Evolutionary conservation across 129 eudicot genomes (phyloP), one percentile per base, ranked within the genome.

Genomic region (Chrysanthemum makinoi): DNA sequence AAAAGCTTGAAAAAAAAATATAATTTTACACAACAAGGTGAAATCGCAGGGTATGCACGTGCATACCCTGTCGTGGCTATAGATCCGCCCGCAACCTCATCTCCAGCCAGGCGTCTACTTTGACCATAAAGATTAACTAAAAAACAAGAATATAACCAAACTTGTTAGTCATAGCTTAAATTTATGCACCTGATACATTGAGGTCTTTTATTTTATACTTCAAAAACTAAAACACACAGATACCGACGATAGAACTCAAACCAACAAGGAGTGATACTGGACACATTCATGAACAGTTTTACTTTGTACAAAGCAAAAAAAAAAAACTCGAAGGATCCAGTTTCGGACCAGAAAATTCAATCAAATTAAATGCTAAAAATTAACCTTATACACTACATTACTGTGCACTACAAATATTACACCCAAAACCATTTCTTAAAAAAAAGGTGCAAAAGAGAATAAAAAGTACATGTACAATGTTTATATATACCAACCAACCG

Each of bases 391-490:
- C 56, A 60, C 78, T 77, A 77, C 61, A 39, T 65, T n/a, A 78
- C 52, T 69, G 55, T 68, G 66, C 73, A 55, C 59, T 69, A 74
- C 59, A 26, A 47, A 69, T 54, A 43, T 68, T 63, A 80, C 72
- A 75, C 65, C 60, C 69, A 73, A 72, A 62, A 72, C 62, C 72
- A 65, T 70, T 58, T 62, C 75, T 30, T 16, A 60, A 13, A 11
- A 55, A 55, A 63, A 35, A 18, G 30, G 14, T 48, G 4, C 8
- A 17, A 10, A 48, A 30, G 2, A 9, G 26, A 12, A 20, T 68
- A 66, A 65, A n/a, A 77, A 47, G 64, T 39, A 48, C 72, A 76
- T 48, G 70, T 83, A 57, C 76, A 76, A 68, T 69, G 80, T 73
- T 63, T 77, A 73, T 75, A 75, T 74, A 83, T 39, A 39, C 46